phyloP scores from a whole-genome alignment of 1,284 basidiomycete species.

The Malassezia pachydermatis region DNA sequence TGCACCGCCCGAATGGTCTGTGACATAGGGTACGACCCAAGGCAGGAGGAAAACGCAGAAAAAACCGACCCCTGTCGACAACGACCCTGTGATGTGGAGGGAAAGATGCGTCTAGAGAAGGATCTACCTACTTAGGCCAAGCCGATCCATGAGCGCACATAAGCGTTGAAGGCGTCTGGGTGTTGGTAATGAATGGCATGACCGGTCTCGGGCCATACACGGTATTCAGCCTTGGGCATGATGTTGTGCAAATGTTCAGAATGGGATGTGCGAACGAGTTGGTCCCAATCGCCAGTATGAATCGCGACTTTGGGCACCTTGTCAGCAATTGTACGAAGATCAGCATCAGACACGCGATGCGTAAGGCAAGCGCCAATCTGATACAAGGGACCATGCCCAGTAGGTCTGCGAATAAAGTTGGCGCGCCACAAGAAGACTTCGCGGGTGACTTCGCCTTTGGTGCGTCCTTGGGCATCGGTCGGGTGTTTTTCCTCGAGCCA shows the following conservation, averaged over 20 bases:
- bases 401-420: slow-evolving; percentile 57
- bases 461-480: slow-evolving; percentile 17
- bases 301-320: slow-evolving; percentile 58
- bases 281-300: slow-evolving; percentile 63
- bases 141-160: slow-evolving; percentile 14
- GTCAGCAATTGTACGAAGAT: slow-evolving; percentile 55
- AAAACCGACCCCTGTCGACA: not conserved
- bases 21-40: not conserved
- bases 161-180: slow-evolving; percentile 23
- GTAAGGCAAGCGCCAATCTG: slow-evolving; percentile 66
- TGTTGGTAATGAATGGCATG: slow-evolving; percentile 60
- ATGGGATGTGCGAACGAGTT: slow-evolving; percentile 57
- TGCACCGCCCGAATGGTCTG: slow-evolving; percentile 24
- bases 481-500: slow-evolving; percentile 51
- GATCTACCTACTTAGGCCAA: too few species aligned
- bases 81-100: not conserved
- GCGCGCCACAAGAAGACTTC: slow-evolving; percentile 54
- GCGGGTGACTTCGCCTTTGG: slow-evolving; percentile 27
- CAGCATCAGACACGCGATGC: slow-evolving; percentile 58
- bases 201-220: slow-evolving; percentile 59
- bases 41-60: not conserved
- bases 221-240: slow-evolving; percentile 62
- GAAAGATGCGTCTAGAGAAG: not conserved
- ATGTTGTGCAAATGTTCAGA: slow-evolving; percentile 56
- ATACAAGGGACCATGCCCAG: slow-evolving; percentile 58